Evolutionary conservation across 345 rosid genomes (phyloP), one percentile per base, ranked within the genome.

Genomic region (Laguncularia racemosa): DNA sequence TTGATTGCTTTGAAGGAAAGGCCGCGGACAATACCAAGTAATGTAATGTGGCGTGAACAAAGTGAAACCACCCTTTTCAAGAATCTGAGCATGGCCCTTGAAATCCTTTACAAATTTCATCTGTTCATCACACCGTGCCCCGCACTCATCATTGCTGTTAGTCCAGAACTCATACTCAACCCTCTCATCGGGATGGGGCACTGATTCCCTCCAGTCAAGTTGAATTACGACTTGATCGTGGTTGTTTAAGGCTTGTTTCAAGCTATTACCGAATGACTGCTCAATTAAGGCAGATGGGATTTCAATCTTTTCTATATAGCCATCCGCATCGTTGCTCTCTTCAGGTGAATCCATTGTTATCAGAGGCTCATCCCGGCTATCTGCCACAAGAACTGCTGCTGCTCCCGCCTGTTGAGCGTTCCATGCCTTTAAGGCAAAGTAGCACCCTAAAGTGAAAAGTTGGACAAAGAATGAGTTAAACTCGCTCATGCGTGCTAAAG

Each of bases 141-240:
- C 98, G 33, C 98, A 92, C 61, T 92, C 97, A 1, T 92, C 98
- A 1, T 92, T 92, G 73, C 93, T 89, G 69, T 89, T 92, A 1
- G 95, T 92, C 98, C 98, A 92, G 21, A 92, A 66, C 70, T 92
- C 93, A 45, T 92, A 92, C 66, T 92, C 98, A 48, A 92, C 98
- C 67, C 97, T 79, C 61, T 84, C 76, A 48, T 92, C 97, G 0
- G 98, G 98, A 69, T 92, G 95, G 52, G 98, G 98, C 57, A 92
- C 59, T 1, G 98, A 89, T 73, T 92, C 98, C 55, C 84, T 78
- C 98, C 97, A 92, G 70, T 92, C 98, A 50, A 92, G 26, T 59
- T 81, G 79, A 11, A 89, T 20, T 44, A 84, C 66, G 33, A 86
- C 84, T 46, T 84, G 84, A 16, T 86, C 97, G 4, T 73, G 78